Evolutionary conservation across 306 rosid genomes (phyloP).

Genomic region (Oemleria cerasiformis): DNA sequence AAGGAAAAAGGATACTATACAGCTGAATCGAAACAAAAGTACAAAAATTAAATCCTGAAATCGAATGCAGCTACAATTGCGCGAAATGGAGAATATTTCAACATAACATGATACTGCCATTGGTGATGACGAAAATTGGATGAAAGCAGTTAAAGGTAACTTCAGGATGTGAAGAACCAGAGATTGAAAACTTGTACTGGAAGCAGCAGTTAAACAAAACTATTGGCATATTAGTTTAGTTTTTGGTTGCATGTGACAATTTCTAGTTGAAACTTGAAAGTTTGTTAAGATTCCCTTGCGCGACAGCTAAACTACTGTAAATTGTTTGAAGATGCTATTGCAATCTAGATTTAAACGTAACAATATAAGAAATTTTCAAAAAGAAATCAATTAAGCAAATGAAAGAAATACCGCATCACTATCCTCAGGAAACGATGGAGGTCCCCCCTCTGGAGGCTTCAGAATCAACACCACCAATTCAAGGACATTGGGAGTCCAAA

Average conservation of each 20-base stretch:
- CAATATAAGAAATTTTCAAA: conserved; percentile 7
- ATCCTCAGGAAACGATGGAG: conserved; percentile 83
- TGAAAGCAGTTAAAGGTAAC: background rate
- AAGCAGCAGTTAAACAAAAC: background rate
- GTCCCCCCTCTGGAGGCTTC: conserved; percentile 82
- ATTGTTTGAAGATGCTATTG: background rate
- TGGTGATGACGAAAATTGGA: background rate
- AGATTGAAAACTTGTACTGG: background rate
- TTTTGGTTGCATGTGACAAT: background rate
- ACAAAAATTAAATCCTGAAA: background rate
- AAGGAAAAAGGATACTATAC: background rate
- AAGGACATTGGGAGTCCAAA: conserved; percentile 61
- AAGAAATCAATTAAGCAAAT: conserved; percentile 10
- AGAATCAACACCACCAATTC: conserved; percentile 67
- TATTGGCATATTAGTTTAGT: background rate
- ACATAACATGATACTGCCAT: background rate
- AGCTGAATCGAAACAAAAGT: background rate
- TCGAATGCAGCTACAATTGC: too few relatives aligned
- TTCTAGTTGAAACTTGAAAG: background rate
- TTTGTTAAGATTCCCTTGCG: background rate
- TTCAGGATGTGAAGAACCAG: background rate
- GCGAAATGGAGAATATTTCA: background rate
- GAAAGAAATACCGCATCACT: conserved; percentile 65
- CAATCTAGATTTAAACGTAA: background rate
- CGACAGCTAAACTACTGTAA: background rate